Conservation (phyloP, 164 flowering plant species). For the Berberis thunbergii region DNA sequence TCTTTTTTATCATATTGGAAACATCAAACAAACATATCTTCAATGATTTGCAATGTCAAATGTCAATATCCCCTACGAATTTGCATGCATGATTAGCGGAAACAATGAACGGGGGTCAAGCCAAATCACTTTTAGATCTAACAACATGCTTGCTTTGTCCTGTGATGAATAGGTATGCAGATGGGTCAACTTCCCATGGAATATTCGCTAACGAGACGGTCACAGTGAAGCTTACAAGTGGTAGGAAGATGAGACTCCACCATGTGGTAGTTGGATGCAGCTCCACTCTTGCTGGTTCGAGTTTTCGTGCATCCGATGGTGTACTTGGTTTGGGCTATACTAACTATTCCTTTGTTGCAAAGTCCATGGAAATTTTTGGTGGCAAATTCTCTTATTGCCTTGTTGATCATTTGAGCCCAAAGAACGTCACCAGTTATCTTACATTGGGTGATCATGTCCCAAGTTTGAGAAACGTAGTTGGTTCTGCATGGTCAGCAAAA, state of each 20-base stretch:
- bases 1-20: no score
- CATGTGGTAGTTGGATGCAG: slow-evolving; percentile 55
- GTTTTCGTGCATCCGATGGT: slow-evolving; percentile 45
- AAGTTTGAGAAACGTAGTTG: slow-evolving; percentile 16
- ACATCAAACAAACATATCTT: no score
- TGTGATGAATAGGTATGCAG: slow-evolving; percentile 33
- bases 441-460: slow-evolving; percentile 31
- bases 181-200: slow-evolving; percentile 43
- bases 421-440: slow-evolving; percentile 40
- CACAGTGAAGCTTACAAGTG: slow-evolving; percentile 28
- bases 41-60: no score
- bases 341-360: slow-evolving; percentile 32
- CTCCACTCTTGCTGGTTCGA: slow-evolving; percentile 17
- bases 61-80: no score
- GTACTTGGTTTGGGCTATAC: slow-evolving; percentile 52
- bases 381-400: slow-evolving; percentile 69
- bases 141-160: neutral
- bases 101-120: no score
- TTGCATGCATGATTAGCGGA: no score
- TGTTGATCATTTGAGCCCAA: slow-evolving; percentile 59
- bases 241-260: slow-evolving; percentile 22
- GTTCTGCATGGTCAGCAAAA: no score
- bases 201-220: slow-evolving; percentile 56
- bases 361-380: slow-evolving; percentile 24
- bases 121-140: no score